A percentile compares a stretch with the other conserved stretches of the same genome.
Conservation (phyloP, 2,329 filamentous ascomycete species). For the Pseudogymnoascus sp. region DNA sequence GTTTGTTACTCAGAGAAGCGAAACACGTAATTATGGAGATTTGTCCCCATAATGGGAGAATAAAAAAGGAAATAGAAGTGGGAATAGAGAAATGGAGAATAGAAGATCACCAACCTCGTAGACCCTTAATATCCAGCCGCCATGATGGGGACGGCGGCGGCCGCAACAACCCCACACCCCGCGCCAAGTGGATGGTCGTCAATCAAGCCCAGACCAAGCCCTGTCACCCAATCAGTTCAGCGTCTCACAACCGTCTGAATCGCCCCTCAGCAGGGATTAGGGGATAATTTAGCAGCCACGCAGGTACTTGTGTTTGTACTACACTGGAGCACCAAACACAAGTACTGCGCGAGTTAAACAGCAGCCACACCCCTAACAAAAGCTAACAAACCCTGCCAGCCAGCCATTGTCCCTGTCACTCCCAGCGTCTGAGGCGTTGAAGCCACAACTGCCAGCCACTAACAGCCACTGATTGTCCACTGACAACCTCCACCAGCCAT, state of each 20-base stretch:
- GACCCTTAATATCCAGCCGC: slow-evolving; percentile 7
- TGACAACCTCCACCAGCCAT: neutral
- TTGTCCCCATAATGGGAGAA: neutral
- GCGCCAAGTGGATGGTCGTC: neutral
- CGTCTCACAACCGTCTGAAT: slow-evolving; percentile 4
- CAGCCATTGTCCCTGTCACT: neutral
- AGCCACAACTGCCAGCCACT: slow-evolving; percentile 4
- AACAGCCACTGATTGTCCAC: neutral
- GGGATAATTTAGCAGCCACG: neutral
- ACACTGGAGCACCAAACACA: neutral
- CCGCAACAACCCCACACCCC: neutral
- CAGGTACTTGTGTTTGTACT: neutral
- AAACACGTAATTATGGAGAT: neutral
- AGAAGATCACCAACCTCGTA: neutral
- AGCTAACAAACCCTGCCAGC: neutral
- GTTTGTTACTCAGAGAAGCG: neutral
- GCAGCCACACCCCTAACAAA: neutral
- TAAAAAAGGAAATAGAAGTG: slow-evolving; percentile 1
- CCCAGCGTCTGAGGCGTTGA: neutral
- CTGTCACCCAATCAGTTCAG: slow-evolving; percentile 5
- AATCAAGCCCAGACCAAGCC: neutral
- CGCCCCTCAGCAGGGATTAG: neutral
- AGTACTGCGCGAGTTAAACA: neutral
- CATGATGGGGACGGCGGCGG: neutral
- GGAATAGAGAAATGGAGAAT: neutral